Conservation (phyloP, 306 rosid species). For the cucumber (Cucumis sativus) region DNA sequence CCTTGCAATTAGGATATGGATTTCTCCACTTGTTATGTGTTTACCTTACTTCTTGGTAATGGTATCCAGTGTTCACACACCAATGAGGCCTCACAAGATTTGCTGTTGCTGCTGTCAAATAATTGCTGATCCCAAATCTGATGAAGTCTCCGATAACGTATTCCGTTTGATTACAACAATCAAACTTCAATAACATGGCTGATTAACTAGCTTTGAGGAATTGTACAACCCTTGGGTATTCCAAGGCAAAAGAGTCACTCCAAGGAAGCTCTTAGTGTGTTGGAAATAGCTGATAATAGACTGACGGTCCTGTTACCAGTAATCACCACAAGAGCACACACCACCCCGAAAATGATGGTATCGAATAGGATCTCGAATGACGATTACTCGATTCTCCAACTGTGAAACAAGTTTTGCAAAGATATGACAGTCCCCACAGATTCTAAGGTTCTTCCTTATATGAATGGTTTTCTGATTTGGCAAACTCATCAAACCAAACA, state of each 20-base stretch:
- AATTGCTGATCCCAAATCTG: no score
- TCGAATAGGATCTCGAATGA: slow-evolving; percentile 76
- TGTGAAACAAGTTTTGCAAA: slow-evolving; percentile 59
- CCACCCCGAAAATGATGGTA: slow-evolving; percentile 83
- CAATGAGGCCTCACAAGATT: neutral
- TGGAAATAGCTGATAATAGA: neutral
- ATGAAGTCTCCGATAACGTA: no score
- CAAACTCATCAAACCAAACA: slow-evolving; percentile 56
- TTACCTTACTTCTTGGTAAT: neutral
- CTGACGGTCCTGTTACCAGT: slow-evolving; percentile 34
- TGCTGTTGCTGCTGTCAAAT: neutral
- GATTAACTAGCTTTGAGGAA: no score
- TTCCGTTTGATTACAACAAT: no score
- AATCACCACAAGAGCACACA: slow-evolving; percentile 77
- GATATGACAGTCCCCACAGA: slow-evolving; percentile 83
- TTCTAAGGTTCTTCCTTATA: slow-evolving; percentile 79
- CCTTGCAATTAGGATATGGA: neutral
- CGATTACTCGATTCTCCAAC: slow-evolving; percentile 47
- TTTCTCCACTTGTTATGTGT: neutral
- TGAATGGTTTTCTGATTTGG: slow-evolving; percentile 58
- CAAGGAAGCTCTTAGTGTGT: neutral
- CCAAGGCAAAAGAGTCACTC: no score
- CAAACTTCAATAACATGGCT: no score
- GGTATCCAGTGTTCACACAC: neutral
- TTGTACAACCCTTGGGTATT: neutral